Conservation (phyloP, 768 basidiomycete species). For the Tricholoma saponaceum region DNA sequence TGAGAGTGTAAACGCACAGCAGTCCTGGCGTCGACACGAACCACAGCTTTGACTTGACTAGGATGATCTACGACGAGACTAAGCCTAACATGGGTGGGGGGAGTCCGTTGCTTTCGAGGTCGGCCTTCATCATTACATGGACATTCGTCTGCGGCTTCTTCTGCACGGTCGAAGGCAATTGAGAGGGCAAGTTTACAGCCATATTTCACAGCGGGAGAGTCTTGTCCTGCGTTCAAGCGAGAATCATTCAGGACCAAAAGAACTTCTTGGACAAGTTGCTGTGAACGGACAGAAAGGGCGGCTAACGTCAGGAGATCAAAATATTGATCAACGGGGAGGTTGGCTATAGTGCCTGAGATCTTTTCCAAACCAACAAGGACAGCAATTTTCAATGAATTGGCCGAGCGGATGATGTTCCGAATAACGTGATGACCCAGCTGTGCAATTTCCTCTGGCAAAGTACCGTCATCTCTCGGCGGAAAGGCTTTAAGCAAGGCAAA, state of each 20-base stretch:
- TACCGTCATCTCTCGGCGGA: conserved; percentile 35
- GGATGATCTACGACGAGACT: conserved; percentile 30
- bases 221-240: conserved; percentile 21
- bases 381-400: conserved; percentile 51
- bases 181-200: conserved; percentile 53
- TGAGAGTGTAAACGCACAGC: conserved; percentile 60
- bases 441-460: conserved; percentile 27
- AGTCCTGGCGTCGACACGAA: conserved; percentile 50
- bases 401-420: conserved; percentile 47
- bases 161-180: conserved; percentile 58
- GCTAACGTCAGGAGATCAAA: conserved; percentile 50
- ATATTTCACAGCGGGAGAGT: conserved; percentile 30
- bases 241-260: conserved; percentile 56
- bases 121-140: conserved; percentile 62
- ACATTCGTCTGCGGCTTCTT: conserved; percentile 64
- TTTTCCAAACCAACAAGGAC: conserved; percentile 59
- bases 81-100: conserved; percentile 41
- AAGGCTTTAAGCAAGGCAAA: conserved; percentile 48
- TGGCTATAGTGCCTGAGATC: conserved; percentile 38
- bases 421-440: conserved; percentile 32
- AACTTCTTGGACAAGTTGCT: conserved; percentile 52
- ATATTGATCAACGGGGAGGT: conserved; percentile 38
- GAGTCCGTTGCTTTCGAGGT: conserved; percentile 39
- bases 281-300: conserved; percentile 47
- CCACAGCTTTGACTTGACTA: conserved; percentile 42